Base-by-base conservation (phyloP, 2,329 filamentous ascomycete species). In the Verticillium dahliae region DNA sequence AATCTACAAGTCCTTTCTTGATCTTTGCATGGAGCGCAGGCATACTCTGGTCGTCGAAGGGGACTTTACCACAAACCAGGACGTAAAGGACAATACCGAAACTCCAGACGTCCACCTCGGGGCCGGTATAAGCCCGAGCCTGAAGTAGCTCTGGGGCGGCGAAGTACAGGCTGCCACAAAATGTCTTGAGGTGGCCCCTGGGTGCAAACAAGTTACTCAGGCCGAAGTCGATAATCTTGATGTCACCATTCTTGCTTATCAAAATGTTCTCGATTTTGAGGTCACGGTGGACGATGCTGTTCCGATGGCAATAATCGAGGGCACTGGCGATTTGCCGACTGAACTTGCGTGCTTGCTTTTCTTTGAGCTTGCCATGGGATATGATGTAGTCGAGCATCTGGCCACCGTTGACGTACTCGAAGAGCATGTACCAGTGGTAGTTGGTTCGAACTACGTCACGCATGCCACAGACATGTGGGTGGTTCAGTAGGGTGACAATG, bases 301-400 rank as follows among this genome's bases (percentile, higher is more conserved):
- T 98, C 64, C 93, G 87, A 75, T 99, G 95, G 73, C 93, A 97
- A 77, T 98, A 99, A 75, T 99, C 95, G 62, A 99, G 81, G 37
- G 95, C 92, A 72, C 94, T 97, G 38, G 94, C 92, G 67, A 99
- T 98, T 77, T 99, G 95, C 50, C 95, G 90, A 67, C 92, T 96
- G 74, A 99, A 99, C 74, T 98, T 98, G 70, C 95, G 88, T 9
- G 95, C 95, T 76, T 97, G 94, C 77, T 98, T 98, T 79, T 99
- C 95, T 81, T 98, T 98, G 65, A 99, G 81, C 71, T 96, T 91
- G 62, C 94, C 95, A 71, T 99, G 95, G 3, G 93, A 97, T 72
- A 99, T 99, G 74, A 99, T 99, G 77, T 98, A 99, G 79, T 99
- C 95, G 64, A 99, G 87, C 95, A 99, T 98, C 78, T 99, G 95